Evolutionary conservation across 225 moss, liverwort and hornwort species (phyloP), one percentile per base, ranked within the genome.

Genomic region (Bryum argenteum): DNA sequence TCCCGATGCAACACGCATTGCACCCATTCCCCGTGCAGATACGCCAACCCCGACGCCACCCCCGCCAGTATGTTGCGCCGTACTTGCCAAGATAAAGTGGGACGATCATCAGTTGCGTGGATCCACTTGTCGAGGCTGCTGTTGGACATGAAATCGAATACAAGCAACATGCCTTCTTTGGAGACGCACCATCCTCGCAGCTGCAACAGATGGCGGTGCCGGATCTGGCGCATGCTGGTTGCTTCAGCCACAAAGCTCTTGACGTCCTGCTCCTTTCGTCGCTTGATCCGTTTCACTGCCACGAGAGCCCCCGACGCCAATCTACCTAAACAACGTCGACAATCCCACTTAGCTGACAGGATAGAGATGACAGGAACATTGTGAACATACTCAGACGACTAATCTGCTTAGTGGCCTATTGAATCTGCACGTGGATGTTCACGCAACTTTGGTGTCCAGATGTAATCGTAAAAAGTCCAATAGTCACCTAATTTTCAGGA

Each of bases 1-100:
- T 55, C 68, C 6, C 55, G 41, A 6, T 68, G 68, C 23, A 69
- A 23, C 7, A 69, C 11, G 42, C 68, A 69, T n/a, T 69, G 68
- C 23, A 41, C 17, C 42, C 42, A 69, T 15, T 55, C 68, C 4
- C 23, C 41, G 17, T 69, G 41, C 11, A 69, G 0, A 8, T 69
- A 42, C 3, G 17, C 57, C 2, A 69, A 12, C 13, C 69, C 44
- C 2, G 58, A 56, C 4, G 58, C 43, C 8, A 8, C 3, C 8
- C 69, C 24, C 5, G 28, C 44, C 22, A 69, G 2, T 5, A 56
- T 58, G 12, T 10, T 17, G 2, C n/a, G 13, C 3, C 69, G 43
- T n/a, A 4, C 3, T 3, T 17, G 6, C 69, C 56, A 69, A 1
- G 57, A 43, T 23, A 69, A 56, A 10, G 5, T 14, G 0, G 16